Evolutionary conservation across 2,329 filamentous ascomycete species (phyloP).

Genomic region (Calonectria pauciramosa): DNA sequence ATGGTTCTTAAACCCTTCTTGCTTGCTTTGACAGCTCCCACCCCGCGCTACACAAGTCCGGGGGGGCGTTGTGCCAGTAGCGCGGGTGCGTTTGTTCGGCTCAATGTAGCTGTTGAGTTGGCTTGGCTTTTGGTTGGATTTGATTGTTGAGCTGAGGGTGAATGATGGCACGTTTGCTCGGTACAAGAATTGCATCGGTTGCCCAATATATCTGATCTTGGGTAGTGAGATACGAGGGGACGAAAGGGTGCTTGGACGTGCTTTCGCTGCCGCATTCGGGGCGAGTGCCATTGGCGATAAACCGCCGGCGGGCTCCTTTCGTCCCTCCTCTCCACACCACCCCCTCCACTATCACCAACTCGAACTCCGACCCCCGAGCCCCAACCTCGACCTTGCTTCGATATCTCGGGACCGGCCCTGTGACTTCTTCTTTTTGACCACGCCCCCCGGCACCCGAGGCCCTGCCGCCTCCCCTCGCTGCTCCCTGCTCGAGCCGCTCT

Average conservation of each 20-base stretch:
- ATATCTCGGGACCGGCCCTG: not conserved
- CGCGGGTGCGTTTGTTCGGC: not conserved
- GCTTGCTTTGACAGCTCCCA: not conserved
- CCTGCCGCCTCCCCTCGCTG: not conserved
- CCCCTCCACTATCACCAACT: slow-evolving; percentile 4
- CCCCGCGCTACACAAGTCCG: slow-evolving; percentile 17
- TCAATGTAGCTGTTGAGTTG: not conserved
- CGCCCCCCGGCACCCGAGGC: not conserved
- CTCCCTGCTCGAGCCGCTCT: not conserved
- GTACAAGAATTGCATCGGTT: not conserved
- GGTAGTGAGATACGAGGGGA: not conserved
- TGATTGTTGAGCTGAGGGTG: not conserved
- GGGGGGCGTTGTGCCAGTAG: not conserved
- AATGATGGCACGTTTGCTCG: not conserved
- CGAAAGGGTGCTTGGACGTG: not conserved
- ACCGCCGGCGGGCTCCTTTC: slow-evolving; percentile 15
- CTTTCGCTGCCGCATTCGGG: not conserved
- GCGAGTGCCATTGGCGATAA: slow-evolving; percentile 20
- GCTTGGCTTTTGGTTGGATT: not conserved
- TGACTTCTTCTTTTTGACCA: not conserved
- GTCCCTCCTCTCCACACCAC: slow-evolving; percentile 23
- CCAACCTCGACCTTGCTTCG: not conserved
- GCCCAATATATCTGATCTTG: not conserved
- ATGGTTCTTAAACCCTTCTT: not conserved
- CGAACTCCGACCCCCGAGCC: not conserved